Conservation (phyloP, 805 yeast genomes). For the Pachysolen tannophilus region DNA sequence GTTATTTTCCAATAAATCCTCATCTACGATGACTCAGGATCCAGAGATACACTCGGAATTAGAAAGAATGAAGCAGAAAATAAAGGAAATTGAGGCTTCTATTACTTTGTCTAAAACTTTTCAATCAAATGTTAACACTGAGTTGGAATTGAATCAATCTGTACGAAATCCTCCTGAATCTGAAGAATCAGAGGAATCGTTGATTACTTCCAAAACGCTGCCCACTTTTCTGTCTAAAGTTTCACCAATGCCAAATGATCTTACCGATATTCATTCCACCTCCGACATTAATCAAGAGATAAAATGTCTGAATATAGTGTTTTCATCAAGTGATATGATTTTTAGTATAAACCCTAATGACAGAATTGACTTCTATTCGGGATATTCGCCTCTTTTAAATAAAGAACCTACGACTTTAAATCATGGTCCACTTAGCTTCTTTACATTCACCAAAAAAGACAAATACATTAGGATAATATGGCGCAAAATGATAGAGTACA, state of each 20-base stretch:
- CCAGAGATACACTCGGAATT: slow-evolving; percentile 19
- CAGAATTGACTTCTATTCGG: slow-evolving; percentile 31
- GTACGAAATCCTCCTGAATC: too few relatives aligned
- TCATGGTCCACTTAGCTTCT: slow-evolving; percentile 47
- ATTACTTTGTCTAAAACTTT: slow-evolving; percentile 26
- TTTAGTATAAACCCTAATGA: slow-evolving; percentile 22
- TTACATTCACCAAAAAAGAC: slow-evolving; percentile 41
- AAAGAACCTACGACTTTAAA: slow-evolving; percentile 33
- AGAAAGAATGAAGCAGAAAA: slow-evolving; percentile 31
- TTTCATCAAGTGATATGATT: background rate
- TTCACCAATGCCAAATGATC: background rate
- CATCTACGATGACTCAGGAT: too few relatives aligned
- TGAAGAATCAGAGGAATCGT: too few relatives aligned
- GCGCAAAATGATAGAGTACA: slow-evolving; percentile 19
- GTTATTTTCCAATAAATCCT: too few relatives aligned
- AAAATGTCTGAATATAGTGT: background rate
- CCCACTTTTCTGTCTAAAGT: background rate
- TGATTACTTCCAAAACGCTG: too few relatives aligned
- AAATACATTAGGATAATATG: slow-evolving; percentile 26
- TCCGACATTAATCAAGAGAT: background rate
- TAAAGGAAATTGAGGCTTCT: slow-evolving; percentile 38
- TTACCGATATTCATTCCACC: background rate
- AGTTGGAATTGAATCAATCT: background rate
- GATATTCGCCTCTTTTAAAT: slow-evolving; percentile 33
- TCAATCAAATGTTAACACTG: too few relatives aligned